Evolutionary conservation across 75 land plant species (phyloP).

Genomic region (Picea sitchensis): DNA sequence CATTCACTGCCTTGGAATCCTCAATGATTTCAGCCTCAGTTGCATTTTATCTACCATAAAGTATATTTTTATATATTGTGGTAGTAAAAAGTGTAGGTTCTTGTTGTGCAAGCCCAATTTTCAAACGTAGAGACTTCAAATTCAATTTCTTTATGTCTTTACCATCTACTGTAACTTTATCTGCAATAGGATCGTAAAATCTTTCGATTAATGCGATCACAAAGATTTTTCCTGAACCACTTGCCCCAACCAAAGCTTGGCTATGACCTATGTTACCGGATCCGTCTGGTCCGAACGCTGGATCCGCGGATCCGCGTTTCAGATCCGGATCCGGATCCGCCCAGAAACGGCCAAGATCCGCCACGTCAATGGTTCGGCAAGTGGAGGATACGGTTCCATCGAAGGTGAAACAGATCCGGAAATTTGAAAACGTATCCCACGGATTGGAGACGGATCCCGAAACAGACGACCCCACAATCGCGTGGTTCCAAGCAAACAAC

Average conservation of each 20-base stretch:
- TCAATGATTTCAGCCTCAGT: constrained; percentile 84
- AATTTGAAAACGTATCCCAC: no score
- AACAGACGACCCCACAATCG: no score
- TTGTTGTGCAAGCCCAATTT: constrained; percentile 97
- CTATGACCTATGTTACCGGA: no score
- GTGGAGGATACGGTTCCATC: no score
- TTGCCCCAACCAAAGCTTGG: constrained; percentile 80
- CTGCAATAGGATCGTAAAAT: constrained; percentile 75
- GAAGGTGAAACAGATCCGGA: no score
- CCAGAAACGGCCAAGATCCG: no score
- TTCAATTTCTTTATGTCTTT: constrained; percentile 77
- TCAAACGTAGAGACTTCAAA: constrained; percentile 71
- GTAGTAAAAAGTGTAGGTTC: constrained; percentile 94
- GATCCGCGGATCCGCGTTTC: no score
- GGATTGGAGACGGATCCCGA: no score
- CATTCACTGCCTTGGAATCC: constrained; percentile 86
- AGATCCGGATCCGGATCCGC: no score
- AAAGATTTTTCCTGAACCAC: constrained; percentile 88
- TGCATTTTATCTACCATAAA: constrained; percentile 82
- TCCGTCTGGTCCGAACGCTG: no score
- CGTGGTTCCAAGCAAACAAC: no score
- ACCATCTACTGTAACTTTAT: constrained; percentile 83
- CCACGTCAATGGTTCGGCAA: no score
- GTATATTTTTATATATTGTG: constrained; percentile 86
- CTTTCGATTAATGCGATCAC: constrained; percentile 80